A percentile compares a stretch with the other conserved stretches of the same genome.
phyloP scores from a whole-genome alignment of 164 flowering plant genomes.

The Cinnamomum chago region DNA sequence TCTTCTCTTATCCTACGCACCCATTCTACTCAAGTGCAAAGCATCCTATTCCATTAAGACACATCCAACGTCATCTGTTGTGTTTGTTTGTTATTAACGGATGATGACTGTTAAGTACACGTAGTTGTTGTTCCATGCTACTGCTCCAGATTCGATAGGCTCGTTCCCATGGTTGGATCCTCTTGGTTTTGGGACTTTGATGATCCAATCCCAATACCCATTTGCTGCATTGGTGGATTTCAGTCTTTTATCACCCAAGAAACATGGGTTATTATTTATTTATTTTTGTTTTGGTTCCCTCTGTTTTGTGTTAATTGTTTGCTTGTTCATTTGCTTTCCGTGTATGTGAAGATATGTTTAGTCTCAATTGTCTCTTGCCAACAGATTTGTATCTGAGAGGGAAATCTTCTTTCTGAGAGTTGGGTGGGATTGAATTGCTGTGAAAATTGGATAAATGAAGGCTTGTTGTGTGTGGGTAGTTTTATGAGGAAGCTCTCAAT shows the following conservation, averaged over 20 bases:
- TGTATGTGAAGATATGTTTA: not conserved
- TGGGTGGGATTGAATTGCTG: constrained; percentile 18
- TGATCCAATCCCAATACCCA: constrained; percentile 22
- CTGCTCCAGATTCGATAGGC: constrained; percentile 11
- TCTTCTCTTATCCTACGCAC: constrained; percentile 23
- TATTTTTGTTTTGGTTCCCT: constrained; percentile 14
- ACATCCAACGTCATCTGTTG: constrained; percentile 13
- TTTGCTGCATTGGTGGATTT: constrained; percentile 23
- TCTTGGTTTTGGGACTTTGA: constrained; percentile 29
- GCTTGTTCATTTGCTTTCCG: not conserved
- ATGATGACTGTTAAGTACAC: constrained; percentile 33
- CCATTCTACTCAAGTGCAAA: not conserved
- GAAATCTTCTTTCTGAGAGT: constrained; percentile 16
- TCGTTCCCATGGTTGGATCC: constrained; percentile 35
- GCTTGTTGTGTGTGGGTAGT: constrained; percentile 21
- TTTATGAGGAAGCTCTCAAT: constrained; percentile 39
- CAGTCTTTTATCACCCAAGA: constrained; percentile 4
- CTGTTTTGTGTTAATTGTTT: not conserved
- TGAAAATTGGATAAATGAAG: constrained; percentile 20
- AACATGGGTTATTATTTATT: constrained; percentile 33
- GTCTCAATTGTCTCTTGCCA: constrained; percentile 8
- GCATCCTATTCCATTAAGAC: not conserved
- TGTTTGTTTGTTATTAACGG: constrained; percentile 9
- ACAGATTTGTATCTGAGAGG: constrained; percentile 44
- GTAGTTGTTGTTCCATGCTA: constrained; percentile 14